A percentile compares a stretch with the other conserved stretches of the same genome.
These are phyloP conservation scores for Oryza officinalis DNA, from an alignment of 176 grass and related monocot genomes.

Conservation along the genomic window DNA sequence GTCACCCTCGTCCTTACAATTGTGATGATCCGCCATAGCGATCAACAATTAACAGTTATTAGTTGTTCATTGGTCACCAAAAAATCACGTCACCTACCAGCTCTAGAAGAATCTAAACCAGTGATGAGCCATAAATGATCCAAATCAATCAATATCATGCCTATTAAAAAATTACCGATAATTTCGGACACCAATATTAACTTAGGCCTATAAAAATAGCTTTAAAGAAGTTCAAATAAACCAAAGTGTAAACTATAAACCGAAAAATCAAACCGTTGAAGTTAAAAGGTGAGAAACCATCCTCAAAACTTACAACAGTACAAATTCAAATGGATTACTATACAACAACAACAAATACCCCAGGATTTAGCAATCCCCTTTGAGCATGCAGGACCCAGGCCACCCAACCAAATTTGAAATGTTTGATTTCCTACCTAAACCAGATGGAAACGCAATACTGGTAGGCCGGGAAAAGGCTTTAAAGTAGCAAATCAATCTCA, in stretches of 20 bases:
- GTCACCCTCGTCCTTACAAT: constrained; percentile 3
- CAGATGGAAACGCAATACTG: background rate
- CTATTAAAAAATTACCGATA: background rate
- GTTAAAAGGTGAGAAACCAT: background rate
- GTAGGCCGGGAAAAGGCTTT: background rate
- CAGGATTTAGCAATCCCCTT: background rate
- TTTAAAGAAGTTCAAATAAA: constrained; percentile 8
- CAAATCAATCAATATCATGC: constrained; percentile 13
- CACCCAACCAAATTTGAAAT: background rate
- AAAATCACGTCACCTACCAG: constrained; percentile 18
- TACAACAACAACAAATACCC: background rate
- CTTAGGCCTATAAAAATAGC: background rate
- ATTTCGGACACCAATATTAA: background rate
- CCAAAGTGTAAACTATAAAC: background rate
- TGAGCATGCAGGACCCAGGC: background rate
- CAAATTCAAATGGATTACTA: background rate
- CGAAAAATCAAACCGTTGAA: background rate
- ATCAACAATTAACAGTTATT: background rate
- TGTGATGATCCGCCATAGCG: background rate
- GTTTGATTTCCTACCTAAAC: background rate
- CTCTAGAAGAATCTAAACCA: constrained; percentile 33
- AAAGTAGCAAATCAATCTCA: background rate
- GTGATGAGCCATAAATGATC: background rate
- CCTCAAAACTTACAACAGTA: background rate
- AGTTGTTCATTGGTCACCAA: background rate